phyloP scores from a whole-genome alignment of 192 early-diverging fungal genomes.

The Entomortierella parvispora region DNA sequence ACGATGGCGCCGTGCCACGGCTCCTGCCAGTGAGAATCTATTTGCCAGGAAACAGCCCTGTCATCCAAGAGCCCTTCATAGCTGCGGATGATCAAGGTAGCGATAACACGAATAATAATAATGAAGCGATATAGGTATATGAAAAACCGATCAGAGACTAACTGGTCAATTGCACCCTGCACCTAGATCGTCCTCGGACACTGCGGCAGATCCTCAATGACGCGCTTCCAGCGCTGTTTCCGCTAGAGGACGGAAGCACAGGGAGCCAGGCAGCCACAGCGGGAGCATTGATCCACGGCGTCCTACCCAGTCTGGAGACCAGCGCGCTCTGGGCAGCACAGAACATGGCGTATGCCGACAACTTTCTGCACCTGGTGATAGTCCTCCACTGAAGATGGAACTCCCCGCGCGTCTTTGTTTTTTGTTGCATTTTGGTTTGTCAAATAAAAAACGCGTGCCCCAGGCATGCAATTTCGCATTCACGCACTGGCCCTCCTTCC shows the following conservation, averaged over 20 bases:
- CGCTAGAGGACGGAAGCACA: slow-evolving; percentile 10
- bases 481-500: neutral
- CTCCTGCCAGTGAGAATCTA: slow-evolving; percentile 68
- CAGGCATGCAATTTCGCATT: no score
- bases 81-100: slow-evolving; percentile 57
- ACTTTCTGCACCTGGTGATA: slow-evolving; percentile 83
- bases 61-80: slow-evolving; percentile 66
- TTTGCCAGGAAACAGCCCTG: slow-evolving; percentile 60
- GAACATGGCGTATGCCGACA: slow-evolving; percentile 79
- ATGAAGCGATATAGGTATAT: no score
- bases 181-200: slow-evolving; percentile 32
- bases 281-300: slow-evolving; percentile 73
- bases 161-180: neutral
- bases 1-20: slow-evolving; percentile 50
- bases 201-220: slow-evolving; percentile 60
- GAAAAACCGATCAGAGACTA: no score
- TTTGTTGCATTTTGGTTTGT: neutral
- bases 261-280: slow-evolving; percentile 16
- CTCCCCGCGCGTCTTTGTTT: neutral
- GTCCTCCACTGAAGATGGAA: neutral
- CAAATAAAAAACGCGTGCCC: no score
- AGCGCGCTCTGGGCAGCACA: slow-evolving; percentile 76
- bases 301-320: slow-evolving; percentile 67
- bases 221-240: slow-evolving; percentile 55
- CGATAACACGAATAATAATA: no score